Percentiles rank a stretch among this genome's conserved stretches.
These are phyloP conservation scores for Jatropha podagrica DNA, from an alignment of 441 rosid genomes.

Conservation along the genomic window DNA sequence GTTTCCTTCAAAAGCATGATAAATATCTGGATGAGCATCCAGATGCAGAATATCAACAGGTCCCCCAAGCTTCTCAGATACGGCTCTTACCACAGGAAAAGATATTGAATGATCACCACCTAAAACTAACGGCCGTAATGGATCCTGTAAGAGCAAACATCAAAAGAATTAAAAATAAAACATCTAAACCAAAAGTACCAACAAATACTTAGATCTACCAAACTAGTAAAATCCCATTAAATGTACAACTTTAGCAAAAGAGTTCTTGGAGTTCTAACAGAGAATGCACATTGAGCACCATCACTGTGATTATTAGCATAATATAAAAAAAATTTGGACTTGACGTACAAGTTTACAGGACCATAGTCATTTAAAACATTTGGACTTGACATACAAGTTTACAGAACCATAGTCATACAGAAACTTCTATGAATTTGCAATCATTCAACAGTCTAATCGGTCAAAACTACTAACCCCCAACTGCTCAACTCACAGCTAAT, in stretches of 20 bases:
- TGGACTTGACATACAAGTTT: background rate
- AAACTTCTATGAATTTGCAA: background rate
- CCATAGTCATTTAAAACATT: background rate
- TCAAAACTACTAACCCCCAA: background rate
- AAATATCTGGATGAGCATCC: constrained; percentile 98
- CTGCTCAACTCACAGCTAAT: background rate
- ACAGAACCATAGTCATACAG: background rate
- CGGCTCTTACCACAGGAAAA: constrained; percentile 90
- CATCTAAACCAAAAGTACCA: background rate
- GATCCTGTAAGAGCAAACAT: constrained; percentile 50
- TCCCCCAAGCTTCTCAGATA: constrained; percentile 95
- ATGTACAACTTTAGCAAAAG: background rate
- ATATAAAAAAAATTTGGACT: background rate
- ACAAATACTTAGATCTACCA: background rate
- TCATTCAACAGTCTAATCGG: background rate
- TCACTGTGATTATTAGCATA: background rate
- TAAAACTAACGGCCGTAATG: constrained; percentile 81
- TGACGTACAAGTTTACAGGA: background rate
- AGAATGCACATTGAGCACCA: background rate
- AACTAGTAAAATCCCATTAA: background rate
- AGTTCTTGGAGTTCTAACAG: background rate
- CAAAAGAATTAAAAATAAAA: constrained; percentile 7
- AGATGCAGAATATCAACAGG: constrained; percentile 95
- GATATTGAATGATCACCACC: constrained; percentile 99
- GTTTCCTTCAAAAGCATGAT: constrained; percentile 86